Percentiles rank a stretch among this genome's conserved stretches.
These are phyloP conservation scores for Ceratocystis ficicola DNA, from an alignment of 2,329 filamentous ascomycete genomes.

Conservation along the genomic window DNA sequence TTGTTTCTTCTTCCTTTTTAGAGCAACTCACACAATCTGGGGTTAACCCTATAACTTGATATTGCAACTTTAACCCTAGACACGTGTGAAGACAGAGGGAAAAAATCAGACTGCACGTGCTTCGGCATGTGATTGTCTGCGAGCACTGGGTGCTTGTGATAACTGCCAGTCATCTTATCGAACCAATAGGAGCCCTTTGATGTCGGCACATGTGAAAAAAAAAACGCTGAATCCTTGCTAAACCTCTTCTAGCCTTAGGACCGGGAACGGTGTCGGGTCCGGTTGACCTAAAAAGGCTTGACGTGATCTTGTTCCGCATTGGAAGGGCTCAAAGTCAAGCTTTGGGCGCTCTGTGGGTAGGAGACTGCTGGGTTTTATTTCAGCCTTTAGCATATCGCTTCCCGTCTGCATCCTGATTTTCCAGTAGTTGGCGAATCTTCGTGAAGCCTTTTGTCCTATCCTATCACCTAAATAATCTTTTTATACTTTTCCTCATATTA, in stretches of 20 bases:
- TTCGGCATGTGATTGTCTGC: not conserved
- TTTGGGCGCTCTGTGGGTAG: not conserved
- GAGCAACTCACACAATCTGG: not conserved
- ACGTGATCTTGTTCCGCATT: slow-evolving; percentile 4
- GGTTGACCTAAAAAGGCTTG: not conserved
- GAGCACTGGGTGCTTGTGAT: not conserved
- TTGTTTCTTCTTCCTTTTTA: not conserved
- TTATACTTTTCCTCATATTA: not conserved
- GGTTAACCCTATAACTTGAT: not conserved
- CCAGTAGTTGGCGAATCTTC: not conserved
- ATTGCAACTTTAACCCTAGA: not conserved
- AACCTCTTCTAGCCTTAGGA: not conserved
- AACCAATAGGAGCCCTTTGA: not conserved
- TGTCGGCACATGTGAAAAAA: not conserved
- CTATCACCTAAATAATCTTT: not conserved
- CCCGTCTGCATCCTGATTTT: not conserved
- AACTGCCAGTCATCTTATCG: not conserved
- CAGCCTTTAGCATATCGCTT: not conserved
- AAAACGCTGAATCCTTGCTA: not conserved
- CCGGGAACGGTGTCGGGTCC: not conserved
- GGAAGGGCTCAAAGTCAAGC: not conserved
- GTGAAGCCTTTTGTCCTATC: not conserved
- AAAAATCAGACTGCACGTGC: not conserved
- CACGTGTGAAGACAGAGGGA: no score
- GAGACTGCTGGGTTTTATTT: not conserved